Conservation (phyloP, 2,329 filamentous ascomycete genomes). For the Mycosphaerella sp. region DNA sequence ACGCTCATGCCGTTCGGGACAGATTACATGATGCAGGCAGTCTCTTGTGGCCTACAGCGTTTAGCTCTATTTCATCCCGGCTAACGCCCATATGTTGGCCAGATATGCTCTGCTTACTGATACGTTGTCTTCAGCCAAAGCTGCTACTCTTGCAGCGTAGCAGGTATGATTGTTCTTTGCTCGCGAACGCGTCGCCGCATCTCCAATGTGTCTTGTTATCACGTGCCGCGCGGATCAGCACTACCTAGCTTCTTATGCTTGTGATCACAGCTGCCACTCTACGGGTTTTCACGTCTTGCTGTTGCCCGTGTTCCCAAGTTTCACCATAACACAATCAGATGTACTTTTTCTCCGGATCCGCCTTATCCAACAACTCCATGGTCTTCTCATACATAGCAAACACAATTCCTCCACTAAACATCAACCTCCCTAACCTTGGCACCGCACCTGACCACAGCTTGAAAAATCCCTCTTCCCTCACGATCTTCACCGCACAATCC, state of each 20-base stretch:
- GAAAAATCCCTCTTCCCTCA: constrained; percentile 79
- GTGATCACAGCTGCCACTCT: not conserved
- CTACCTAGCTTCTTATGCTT: not conserved
- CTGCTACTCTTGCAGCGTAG: no score
- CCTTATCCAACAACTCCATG: constrained; percentile 73
- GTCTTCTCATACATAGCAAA: constrained; percentile 98
- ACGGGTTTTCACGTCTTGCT: not conserved
- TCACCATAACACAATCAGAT: constrained; percentile 40
- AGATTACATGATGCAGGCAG: not conserved
- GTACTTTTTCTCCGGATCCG: constrained; percentile 81
- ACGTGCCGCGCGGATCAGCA: not conserved
- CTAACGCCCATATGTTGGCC: not conserved
- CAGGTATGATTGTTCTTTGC: no score
- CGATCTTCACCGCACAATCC: constrained; percentile 73
- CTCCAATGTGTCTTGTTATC: not conserved
- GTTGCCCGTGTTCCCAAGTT: not conserved
- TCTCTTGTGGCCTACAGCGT: not conserved
- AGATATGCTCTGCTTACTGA: not conserved
- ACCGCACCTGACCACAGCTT: constrained; percentile 94
- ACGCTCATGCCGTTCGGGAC: no score
- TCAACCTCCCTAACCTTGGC: constrained; percentile 73
- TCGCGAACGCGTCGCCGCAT: not conserved
- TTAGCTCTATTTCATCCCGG: not conserved
- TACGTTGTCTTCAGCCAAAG: not conserved
- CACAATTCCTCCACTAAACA: constrained; percentile 91